Evolutionary conservation across 805 yeast species (phyloP), one percentile per base, ranked within the genome.

Genomic region (Candida glaebosa): DNA sequence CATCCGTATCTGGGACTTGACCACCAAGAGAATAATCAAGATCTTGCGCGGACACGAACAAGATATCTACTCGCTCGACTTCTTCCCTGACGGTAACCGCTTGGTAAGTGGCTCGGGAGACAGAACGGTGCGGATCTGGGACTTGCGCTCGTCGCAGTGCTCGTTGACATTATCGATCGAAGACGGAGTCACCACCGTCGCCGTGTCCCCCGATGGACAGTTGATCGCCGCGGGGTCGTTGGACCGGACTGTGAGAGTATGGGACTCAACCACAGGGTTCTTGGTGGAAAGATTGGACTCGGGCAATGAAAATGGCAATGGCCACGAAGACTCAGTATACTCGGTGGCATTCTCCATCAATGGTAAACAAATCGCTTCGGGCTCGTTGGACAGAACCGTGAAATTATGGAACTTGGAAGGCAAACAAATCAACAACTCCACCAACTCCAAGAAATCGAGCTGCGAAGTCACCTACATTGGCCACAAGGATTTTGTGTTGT

Each of bases 151-250:
- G 31, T 93, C 96, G 18, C 89, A 87, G 67, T 87, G 96, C 62
- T 81, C 89, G 17, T 74, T 89, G 57, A 89, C 96, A 36, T 73
- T 91, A 50, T 79, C 89, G 14, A 90, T 91, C 54, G 97, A 91
- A 66, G 98, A 91, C 62, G 99, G 99, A 53, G 98, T 91, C 40
- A 91, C 99, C 42, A 91, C 99, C 0, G 97, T 91, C 35, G 96
- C 97, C 16, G 91, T 91, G 32, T 87, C 96, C 6, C 97, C 97
- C 38, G 95, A 91, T 63, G 96, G 97, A 31, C 80, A 83, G 53
- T 79, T 82, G 54, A 88, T 93, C 54, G 98, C 97, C 31, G 98
- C 97, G 14, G 99, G 99, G 38, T 86, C 96, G 26, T 78, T 91
- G 50, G 99, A 91, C 70, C 78, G 95, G 67, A 85, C 96, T 24